phyloP scores from a whole-genome alignment of 108 stramenopile species.

The Cyclotella distinguenda region DNA sequence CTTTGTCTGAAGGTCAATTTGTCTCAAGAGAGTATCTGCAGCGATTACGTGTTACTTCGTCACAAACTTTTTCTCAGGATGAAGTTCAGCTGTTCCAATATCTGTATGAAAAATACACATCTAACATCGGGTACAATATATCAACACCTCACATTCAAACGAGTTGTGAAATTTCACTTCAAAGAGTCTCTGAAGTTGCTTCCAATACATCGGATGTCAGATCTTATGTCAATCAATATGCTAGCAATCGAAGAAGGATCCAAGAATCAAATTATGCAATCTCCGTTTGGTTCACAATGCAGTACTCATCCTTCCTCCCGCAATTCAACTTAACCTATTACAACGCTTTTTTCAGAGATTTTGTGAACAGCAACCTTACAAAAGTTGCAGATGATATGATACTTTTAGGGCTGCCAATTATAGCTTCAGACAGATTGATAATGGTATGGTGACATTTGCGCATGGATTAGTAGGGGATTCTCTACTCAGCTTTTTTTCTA shows the following conservation, averaged over 20 bases:
- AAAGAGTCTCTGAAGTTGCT: constrained; percentile 6
- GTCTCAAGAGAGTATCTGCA: not conserved
- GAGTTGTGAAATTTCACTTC: not conserved
- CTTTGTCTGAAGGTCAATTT: not conserved
- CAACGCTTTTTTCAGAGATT: constrained; percentile 2
- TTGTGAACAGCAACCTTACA: constrained; percentile 21
- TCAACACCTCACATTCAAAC: constrained; percentile 5
- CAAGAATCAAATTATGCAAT: constrained; percentile 1
- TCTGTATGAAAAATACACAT: constrained; percentile 8
- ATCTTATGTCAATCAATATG: not conserved
- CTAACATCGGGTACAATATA: constrained; percentile 13
- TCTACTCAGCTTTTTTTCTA: too few relatives aligned
- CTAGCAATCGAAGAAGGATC: not conserved
- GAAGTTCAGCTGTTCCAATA: constrained; percentile 1
- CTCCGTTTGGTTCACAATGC: constrained; percentile 10
- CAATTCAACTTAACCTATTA: constrained; percentile 19
- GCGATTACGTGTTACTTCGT: not conserved
- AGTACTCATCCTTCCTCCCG: constrained; percentile 1
- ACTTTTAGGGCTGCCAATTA: constrained; percentile 1
- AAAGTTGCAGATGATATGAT: constrained; percentile 18
- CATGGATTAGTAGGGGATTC: not conserved
- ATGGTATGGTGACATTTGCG: not conserved
- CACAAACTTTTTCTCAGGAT: not conserved
- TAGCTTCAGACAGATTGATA: not conserved
- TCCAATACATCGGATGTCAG: not conserved